phyloP scores from a whole-genome alignment of 1,284 basidiomycete species.

The Bjerkandera adusta region DNA sequence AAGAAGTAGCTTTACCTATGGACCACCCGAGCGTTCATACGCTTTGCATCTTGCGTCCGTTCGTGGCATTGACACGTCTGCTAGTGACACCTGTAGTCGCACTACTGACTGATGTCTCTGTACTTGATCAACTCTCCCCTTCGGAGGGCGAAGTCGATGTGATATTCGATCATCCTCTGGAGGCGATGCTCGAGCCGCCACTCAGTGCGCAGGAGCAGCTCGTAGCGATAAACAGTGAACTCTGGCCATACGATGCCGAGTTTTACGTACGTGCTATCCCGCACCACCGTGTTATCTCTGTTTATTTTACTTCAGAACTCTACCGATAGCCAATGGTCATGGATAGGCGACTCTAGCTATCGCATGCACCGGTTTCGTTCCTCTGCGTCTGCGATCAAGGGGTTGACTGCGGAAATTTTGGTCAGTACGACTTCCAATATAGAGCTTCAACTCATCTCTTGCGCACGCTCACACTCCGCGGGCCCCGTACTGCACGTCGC shows the following conservation, averaged over 20 bases:
- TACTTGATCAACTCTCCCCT: conserved; percentile 54
- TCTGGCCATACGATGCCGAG: conserved; percentile 77
- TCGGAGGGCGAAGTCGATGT: conserved; percentile 69
- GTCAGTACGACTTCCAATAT: too few relatives aligned
- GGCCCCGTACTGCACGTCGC: background rate
- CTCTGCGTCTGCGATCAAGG: conserved; percentile 75
- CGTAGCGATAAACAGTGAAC: conserved; percentile 54
- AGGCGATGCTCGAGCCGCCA: conserved; percentile 63
- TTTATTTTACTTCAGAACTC: conserved; percentile 39
- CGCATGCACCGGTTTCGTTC: conserved; percentile 78
- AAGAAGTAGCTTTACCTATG: conserved; percentile 75
- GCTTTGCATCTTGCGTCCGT: conserved; percentile 69
- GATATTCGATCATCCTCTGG: conserved; percentile 79
- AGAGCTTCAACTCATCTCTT: background rate
- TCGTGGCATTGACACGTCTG: conserved; percentile 62
- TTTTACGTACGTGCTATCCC: conserved; percentile 47
- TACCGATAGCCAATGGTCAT: conserved; percentile 50
- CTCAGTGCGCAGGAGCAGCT: conserved; percentile 46
- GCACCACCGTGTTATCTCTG: conserved; percentile 5
- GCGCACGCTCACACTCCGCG: background rate
- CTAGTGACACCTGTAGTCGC: conserved; percentile 74
- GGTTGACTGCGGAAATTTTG: conserved; percentile 79
- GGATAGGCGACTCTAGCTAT: conserved; percentile 49
- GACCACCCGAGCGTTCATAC: conserved; percentile 55
- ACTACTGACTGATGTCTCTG: conserved; percentile 51